Base-by-base conservation (phyloP, 2,329 filamentous ascomycete genomes). In the Diaporthe aspalathi region DNA sequence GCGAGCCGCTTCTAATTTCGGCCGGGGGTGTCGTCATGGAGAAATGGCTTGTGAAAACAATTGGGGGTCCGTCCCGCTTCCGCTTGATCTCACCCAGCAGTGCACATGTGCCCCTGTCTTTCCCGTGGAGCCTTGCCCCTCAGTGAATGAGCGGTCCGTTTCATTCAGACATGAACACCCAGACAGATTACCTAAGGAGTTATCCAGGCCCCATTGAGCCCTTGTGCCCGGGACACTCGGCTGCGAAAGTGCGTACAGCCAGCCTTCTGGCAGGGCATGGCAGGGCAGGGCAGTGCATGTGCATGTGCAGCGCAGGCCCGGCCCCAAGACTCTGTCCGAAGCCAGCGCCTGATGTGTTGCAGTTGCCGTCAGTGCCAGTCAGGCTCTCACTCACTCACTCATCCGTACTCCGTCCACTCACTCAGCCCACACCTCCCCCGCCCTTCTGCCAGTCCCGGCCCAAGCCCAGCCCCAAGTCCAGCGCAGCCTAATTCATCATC, bases 41-140 rank as follows among this genome's bases (percentile, higher is more conserved):
- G n/a, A n/a, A n/a, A n/a, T 67, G 60, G 68, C 68, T 70, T 70
- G 68, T 70, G 68, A 70, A 70, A n/a, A n/a, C n/a, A n/a, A n/a
- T n/a, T 65, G 35, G 45, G 53, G 66, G 52, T 57, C 66, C n/a
- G n/a, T n/a, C n/a, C n/a, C n/a, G n/a, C n/a, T n/a, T n/a, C n/a
- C 52, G 52, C 66, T 68, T 47, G 52, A 63, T 63, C 43, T 63
- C n/a, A n/a, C n/a, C n/a, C n/a, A n/a, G n/a, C n/a, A n/a, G n/a
- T 35, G 60, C 60, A 9, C 27, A 43, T 63, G 20, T 27, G 32
- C 40, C 43, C 40, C 40, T 62, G 40, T 45, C 14, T 62, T 24
- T 45, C 14, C 38, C 57, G 57, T 43, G 56, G 27, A 40, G 40
- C 57, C 43, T 49, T 20, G 40, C 43, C 45, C 60, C 60, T 65